These are phyloP conservation scores for Ceraceosorus guamensis DNA, from an alignment of 1,284 basidiomycete species.

Conservation along the genomic window DNA sequence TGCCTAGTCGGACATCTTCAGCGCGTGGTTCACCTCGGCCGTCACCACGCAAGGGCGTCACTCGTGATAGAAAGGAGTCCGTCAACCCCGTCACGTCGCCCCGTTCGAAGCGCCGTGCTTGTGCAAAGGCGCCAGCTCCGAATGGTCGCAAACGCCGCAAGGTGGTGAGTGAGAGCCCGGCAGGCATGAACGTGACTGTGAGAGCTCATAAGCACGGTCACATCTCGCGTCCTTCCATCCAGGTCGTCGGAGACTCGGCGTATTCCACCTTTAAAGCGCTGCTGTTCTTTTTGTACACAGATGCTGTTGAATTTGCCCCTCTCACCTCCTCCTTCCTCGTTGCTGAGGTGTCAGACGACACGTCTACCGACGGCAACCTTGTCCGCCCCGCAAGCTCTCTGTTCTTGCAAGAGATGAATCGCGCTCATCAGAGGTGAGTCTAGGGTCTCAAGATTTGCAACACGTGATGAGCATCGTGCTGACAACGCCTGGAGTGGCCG, in stretches of 20 bases:
- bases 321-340: constrained; percentile 58
- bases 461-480: no score
- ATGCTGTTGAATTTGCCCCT: constrained; percentile 73
- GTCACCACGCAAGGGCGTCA: constrained; percentile 45
- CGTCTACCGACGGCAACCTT: neutral
- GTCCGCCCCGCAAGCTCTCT: constrained; percentile 4
- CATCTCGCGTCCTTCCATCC: neutral
- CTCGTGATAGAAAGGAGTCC: constrained; percentile 37
- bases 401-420: constrained; percentile 8
- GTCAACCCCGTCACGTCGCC: no score
- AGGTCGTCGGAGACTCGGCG: constrained; percentile 58
- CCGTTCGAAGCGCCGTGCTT: no score
- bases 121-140: neutral
- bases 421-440: constrained; percentile 14
- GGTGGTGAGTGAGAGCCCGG: constrained; percentile 8
- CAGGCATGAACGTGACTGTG: no score
- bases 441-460: no score
- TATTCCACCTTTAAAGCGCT: constrained; percentile 75
- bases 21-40: neutral
- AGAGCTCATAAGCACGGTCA: no score
- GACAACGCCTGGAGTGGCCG: no score
- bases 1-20: no score
- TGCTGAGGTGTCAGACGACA: constrained; percentile 10
- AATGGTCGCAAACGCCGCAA: constrained; percentile 9
- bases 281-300: constrained; percentile 79